These are phyloP conservation scores for Hygrocybe coccinea DNA, from an alignment of 768 basidiomycete species.

Conservation along the genomic window DNA sequence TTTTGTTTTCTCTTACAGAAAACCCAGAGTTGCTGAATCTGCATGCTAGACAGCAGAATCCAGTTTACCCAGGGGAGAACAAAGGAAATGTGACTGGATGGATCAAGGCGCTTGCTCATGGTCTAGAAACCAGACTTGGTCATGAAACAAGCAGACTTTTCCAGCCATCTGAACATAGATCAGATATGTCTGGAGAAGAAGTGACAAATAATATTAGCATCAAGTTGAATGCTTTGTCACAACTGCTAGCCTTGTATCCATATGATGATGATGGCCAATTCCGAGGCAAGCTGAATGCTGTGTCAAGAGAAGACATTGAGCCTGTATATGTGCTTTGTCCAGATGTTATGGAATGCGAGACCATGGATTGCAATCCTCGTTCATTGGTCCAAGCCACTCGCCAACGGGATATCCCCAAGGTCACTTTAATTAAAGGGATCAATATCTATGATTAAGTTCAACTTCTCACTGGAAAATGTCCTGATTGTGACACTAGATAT, in stretches of 20 bases:
- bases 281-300: too few species aligned
- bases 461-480: constrained; percentile 15
- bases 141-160: not conserved
- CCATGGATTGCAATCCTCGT: too few species aligned
- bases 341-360: too few species aligned
- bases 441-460: constrained; percentile 2
- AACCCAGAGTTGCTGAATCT: constrained; percentile 6
- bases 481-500: constrained; percentile 12
- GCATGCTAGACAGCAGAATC: not conserved
- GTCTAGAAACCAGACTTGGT: not conserved
- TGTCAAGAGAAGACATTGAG: too few species aligned
- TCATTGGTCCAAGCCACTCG: too few species aligned
- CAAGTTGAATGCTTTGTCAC: not conserved
- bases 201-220: not conserved
- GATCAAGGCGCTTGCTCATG: not conserved
- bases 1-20: not conserved
- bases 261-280: too few species aligned
- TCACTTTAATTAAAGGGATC: too few species aligned
- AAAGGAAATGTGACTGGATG: not conserved
- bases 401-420: too few species aligned
- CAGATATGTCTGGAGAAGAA: not conserved
- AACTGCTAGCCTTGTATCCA: too few species aligned
- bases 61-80: not conserved
- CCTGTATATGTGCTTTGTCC: too few species aligned
- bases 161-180: not conserved